Evolutionary conservation across 257 asterid genomes (phyloP).

Genomic region (Solanum phureja): DNA sequence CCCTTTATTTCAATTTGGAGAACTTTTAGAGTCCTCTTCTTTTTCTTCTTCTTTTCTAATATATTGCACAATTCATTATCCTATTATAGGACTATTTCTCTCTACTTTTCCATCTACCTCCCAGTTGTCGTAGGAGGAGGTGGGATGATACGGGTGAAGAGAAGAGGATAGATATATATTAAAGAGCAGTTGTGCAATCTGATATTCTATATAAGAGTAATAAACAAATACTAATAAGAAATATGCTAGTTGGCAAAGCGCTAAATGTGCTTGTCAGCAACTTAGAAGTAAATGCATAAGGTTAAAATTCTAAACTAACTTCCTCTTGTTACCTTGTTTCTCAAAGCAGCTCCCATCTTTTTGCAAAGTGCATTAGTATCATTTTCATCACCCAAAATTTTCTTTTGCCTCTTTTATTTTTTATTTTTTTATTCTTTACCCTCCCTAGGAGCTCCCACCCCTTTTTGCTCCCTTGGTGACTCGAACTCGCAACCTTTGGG

Average conservation of each 20-base stretch:
- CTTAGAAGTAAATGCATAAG: background rate
- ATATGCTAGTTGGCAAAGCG: background rate
- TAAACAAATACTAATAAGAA: background rate
- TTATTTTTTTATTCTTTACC: too few species aligned
- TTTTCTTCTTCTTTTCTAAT: background rate
- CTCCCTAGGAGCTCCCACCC: too few species aligned
- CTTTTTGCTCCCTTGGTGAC: too few species aligned
- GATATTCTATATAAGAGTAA: background rate
- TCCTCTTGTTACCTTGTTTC: background rate
- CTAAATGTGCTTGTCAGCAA: background rate
- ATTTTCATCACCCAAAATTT: background rate
- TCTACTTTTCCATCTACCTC: background rate
- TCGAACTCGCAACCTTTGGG: too few species aligned
- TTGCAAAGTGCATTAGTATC: background rate
- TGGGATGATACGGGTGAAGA: background rate
- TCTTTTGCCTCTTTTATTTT: too few species aligned
- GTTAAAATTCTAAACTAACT: too few species aligned
- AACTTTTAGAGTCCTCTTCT: background rate
- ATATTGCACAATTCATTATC: too few species aligned
- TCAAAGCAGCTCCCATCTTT: background rate
- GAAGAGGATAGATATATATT: background rate
- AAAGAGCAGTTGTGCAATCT: background rate
- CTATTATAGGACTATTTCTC: background rate
- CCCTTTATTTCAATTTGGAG: background rate
- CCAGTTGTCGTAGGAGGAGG: background rate